Evolutionary conservation across 352 stramenopile species (phyloP).

Genomic region (Porosira glacialis): DNA sequence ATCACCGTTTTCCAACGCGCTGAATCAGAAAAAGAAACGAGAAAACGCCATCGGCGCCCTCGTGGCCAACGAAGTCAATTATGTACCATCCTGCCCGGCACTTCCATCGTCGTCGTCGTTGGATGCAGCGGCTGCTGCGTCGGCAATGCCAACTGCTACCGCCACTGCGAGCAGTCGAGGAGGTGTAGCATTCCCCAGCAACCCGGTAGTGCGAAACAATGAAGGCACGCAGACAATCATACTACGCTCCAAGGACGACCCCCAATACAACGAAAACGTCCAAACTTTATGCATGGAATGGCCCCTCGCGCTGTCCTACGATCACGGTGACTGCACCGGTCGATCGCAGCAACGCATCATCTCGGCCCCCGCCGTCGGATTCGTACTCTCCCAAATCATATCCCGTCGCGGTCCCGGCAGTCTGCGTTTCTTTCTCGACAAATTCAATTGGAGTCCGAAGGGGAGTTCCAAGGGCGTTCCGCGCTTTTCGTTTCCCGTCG

Average conservation of each 20-base stretch:
- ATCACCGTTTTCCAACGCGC: too few relatives aligned
- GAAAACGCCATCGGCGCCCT: too few relatives aligned
- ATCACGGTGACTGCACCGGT: background rate
- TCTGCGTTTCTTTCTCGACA: slow-evolving; percentile 57
- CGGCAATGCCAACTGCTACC: too few relatives aligned
- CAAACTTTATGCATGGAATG: slow-evolving; percentile 49
- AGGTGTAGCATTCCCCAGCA: too few relatives aligned
- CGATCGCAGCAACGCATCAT: slow-evolving; percentile 44
- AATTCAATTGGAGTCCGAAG: slow-evolving; percentile 60
- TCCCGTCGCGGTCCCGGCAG: slow-evolving; percentile 57
- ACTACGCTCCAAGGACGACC: slow-evolving; percentile 44
- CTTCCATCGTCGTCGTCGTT: too few relatives aligned
- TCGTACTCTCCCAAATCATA: slow-evolving; percentile 72
- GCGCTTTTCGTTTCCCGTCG: slow-evolving; percentile 65
- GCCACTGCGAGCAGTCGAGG: too few relatives aligned
- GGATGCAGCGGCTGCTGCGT: too few relatives aligned
- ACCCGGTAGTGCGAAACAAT: too few relatives aligned
- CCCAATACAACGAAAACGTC: slow-evolving; percentile 42
- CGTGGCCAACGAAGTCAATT: too few relatives aligned
- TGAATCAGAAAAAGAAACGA: too few relatives aligned
- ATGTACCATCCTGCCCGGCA: too few relatives aligned
- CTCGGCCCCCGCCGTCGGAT: slow-evolving; percentile 58
- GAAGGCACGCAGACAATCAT: slow-evolving; percentile 46
- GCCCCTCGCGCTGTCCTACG: slow-evolving; percentile 37
- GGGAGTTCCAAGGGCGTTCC: slow-evolving; percentile 46